Evolutionary conservation across 2,329 filamentous ascomycete genomes (phyloP), one percentile per base, ranked within the genome.

Genomic region (Nannizziopsis arthrosporioides): DNA sequence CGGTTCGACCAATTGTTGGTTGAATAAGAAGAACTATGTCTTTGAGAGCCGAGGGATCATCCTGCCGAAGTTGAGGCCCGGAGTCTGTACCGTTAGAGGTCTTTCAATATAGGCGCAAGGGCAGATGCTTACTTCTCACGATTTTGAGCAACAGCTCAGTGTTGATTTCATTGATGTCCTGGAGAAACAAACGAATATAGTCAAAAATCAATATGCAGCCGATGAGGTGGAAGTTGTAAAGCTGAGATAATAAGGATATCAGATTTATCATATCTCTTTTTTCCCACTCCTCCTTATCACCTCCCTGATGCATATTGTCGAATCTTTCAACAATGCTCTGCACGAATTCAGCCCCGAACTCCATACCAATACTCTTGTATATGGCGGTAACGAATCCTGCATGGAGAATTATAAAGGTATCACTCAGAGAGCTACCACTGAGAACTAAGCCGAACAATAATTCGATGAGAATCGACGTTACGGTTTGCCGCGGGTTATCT

Each of bases 171-270:
- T 82, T 85, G 1, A 96, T 76, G 22, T 82, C 76, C 9, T 71
- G 67, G 11, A 96, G 70, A 44, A 94, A 82, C 37, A 85, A 71
- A 27, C 85, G 81, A 61, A 96, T 81, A 59, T 93, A 92, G 64
- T 96, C 92, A 60, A 94, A 96, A 19, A 96, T 74, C 22, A 98
- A 74, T 44, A 81, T 83, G 58, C 82, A 83, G 36, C 84, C 82
- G 39, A 95, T 75, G 17, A 95, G 80, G 58, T 94, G 85, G 61
- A 98, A 94, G 43, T 86, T 89, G 68, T 96, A 98, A 35, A 96
- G 73, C 59, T 94, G 81, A 0, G 89, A 81, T 11, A 96, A 70
- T 27, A 96, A 76, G 1, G 85, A 84, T 27, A 94, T 76, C 38
- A 95, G 66, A 62, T 98, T 94, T 7, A 81, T 75, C 1, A 76